A percentile compares a stretch with the other conserved stretches of the same genome.
These are phyloP conservation scores for Blastobotrys arbuscula DNA, from an alignment of 1,139 yeast genomes.

Conservation along the genomic window DNA sequence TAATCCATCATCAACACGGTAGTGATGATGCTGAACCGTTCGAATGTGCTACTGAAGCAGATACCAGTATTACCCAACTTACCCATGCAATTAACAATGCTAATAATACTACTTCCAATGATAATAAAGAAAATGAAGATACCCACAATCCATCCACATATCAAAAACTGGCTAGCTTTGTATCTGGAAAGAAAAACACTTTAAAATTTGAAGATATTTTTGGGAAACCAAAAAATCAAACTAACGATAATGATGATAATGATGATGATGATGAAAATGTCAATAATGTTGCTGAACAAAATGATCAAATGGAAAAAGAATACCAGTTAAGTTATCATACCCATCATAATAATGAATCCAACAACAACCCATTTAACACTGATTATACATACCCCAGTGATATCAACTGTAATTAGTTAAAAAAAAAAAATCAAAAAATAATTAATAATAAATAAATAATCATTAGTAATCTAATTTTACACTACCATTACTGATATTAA, in stretches of 20 bases:
- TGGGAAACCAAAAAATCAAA: background rate
- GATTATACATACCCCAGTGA: slow-evolving; percentile 5
- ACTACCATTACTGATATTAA: slow-evolving; percentile 15
- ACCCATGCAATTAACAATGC: background rate
- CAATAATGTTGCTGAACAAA: background rate
- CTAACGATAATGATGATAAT: background rate
- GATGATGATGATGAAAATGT: background rate
- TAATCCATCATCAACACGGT: slow-evolving; percentile 11
- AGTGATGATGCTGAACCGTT: background rate
- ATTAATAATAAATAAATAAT: background rate
- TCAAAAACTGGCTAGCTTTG: slow-evolving; percentile 9
- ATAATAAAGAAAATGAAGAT: background rate
- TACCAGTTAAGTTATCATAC: background rate
- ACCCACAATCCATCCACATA: background rate
- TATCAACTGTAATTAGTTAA: background rate
- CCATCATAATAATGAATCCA: background rate
- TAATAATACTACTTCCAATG: background rate
- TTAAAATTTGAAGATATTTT: slow-evolving; percentile 13
- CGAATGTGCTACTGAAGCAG: background rate
- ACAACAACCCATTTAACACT: slow-evolving; percentile 4
- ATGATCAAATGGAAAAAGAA: background rate
- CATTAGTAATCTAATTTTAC: background rate
- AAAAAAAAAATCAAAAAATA: background rate
- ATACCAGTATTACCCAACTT: background rate
- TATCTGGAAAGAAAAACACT: slow-evolving; percentile 12